Evolutionary conservation across 495 filamentous ascomycete species (phyloP).

Genomic region (Penicillium coprophilum): DNA sequence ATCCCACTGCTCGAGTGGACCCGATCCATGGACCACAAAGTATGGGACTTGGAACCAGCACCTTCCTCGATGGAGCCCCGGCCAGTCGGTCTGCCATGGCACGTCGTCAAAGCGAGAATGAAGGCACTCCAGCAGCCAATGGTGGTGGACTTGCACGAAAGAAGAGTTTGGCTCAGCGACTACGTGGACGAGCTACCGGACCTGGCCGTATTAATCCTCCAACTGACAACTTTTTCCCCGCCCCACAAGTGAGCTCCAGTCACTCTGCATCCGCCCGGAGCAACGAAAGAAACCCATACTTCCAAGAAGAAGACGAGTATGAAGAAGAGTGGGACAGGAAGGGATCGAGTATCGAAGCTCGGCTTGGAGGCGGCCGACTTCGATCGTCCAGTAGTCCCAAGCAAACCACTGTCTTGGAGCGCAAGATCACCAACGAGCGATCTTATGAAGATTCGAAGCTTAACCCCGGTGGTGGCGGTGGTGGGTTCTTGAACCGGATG

Average conservation of each 20-base stretch:
- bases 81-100: slow-evolving; percentile 82
- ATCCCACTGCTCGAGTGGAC: slow-evolving; percentile 59
- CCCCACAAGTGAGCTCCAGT: slow-evolving; percentile 30
- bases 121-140: slow-evolving; percentile 40
- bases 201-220: slow-evolving; percentile 53
- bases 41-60: slow-evolving; percentile 86
- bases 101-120: slow-evolving; percentile 66
- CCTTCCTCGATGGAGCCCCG: slow-evolving; percentile 92
- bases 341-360: slow-evolving; percentile 54
- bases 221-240: slow-evolving; percentile 41
- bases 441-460: slow-evolving; percentile 42
- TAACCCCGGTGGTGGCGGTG: slow-evolving; percentile 48
- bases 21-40: slow-evolving; percentile 81
- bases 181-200: slow-evolving; percentile 57
- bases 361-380: slow-evolving; percentile 42
- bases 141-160: slow-evolving; percentile 82
- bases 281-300: slow-evolving; percentile 80
- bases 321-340: slow-evolving; percentile 71
- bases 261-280: slow-evolving; percentile 31
- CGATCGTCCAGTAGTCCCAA: slow-evolving; percentile 65
- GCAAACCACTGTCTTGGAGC: slow-evolving; percentile 56
- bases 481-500: slow-evolving; percentile 78
- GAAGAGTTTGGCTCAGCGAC: slow-evolving; percentile 87
- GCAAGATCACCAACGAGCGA: slow-evolving; percentile 68
- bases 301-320: slow-evolving; percentile 73